phyloP scores from a whole-genome alignment of 257 asterid species.

The Rauvolfia tetraphylla region DNA sequence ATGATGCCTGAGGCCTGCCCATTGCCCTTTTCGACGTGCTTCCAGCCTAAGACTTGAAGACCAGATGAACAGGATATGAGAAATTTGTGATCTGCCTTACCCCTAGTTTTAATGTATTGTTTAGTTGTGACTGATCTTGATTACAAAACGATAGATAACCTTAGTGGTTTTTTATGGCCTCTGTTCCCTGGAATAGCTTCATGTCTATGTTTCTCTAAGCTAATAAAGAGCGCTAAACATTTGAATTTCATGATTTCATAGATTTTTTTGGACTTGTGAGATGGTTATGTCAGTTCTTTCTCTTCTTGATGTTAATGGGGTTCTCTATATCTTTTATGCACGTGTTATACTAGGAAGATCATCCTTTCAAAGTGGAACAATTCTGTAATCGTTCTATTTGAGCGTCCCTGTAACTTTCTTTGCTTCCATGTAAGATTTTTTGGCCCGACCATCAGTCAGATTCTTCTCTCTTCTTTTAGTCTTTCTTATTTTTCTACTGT shows the following conservation, averaged over 20 bases:
- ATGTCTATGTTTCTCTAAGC: constrained; percentile 8
- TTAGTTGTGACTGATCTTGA: constrained; percentile 16
- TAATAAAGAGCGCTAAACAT: constrained; percentile 3
- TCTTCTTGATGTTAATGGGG: background rate
- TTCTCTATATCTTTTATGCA: background rate
- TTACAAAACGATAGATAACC: constrained; percentile 6
- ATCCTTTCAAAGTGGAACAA: background rate
- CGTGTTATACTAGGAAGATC: background rate
- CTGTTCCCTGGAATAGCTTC: constrained; percentile 23
- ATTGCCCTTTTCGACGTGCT: constrained; percentile 31
- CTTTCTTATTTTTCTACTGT: too few species aligned
- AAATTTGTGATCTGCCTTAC: constrained; percentile 20
- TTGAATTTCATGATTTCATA: background rate
- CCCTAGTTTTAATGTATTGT: constrained; percentile 18
- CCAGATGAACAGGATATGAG: constrained; percentile 29
- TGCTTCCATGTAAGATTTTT: background rate
- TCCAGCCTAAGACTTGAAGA: constrained; percentile 37
- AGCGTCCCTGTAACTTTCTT: background rate
- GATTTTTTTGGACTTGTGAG: constrained; percentile 3
- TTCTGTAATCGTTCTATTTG: background rate
- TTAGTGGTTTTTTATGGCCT: constrained; percentile 22
- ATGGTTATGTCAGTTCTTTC: background rate
- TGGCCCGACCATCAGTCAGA: background rate
- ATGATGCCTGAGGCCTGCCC: constrained; percentile 33
- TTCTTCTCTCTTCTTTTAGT: background rate